phyloP scores from a whole-genome alignment of 2,329 filamentous ascomycete species.

The Knoxdaviesia capensis region DNA sequence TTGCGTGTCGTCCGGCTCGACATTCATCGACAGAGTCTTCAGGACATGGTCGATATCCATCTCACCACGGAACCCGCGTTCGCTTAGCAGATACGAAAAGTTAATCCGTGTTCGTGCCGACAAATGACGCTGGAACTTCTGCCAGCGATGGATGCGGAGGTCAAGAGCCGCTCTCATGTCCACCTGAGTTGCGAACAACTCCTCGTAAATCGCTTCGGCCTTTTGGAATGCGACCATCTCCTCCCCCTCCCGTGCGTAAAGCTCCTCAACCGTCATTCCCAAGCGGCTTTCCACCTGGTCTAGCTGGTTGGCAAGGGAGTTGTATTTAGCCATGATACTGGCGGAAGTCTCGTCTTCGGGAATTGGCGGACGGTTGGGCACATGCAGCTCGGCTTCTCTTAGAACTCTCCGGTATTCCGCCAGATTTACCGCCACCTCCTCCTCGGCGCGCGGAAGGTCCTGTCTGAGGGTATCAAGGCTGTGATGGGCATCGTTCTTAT shows the following conservation, averaged over 20 bases:
- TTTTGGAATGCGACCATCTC: constrained; percentile 19
- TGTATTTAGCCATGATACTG: constrained; percentile 32
- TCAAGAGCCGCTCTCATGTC: constrained; percentile 38
- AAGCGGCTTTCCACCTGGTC: constrained; percentile 31
- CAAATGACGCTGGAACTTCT: constrained; percentile 64
- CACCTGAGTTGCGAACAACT: constrained; percentile 20
- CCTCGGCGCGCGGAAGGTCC: constrained; percentile 22
- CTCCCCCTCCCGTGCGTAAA: constrained; percentile 27
- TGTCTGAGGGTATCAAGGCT: constrained; percentile 25
- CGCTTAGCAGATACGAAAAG: constrained; percentile 74
- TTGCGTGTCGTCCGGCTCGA: constrained; percentile 51
- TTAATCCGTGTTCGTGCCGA: constrained; percentile 68
- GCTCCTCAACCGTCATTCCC: constrained; percentile 45
- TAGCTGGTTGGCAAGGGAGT: constrained; percentile 37
- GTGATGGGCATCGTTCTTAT: constrained; percentile 42
- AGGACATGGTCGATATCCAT: constrained; percentile 58
- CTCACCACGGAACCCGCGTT: constrained; percentile 71
- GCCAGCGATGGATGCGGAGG: constrained; percentile 57
- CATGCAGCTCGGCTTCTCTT: too few relatives aligned
- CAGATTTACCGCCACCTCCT: constrained; percentile 10
- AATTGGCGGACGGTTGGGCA: too few relatives aligned
- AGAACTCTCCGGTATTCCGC: too few relatives aligned
- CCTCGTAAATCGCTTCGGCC: constrained; percentile 17
- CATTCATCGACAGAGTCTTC: constrained; percentile 59
- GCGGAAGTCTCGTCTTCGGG: constrained; percentile 37